Evolutionary conservation across 2,329 filamentous ascomycete genomes (phyloP).

Genomic region (Byssochlamys sp.): DNA sequence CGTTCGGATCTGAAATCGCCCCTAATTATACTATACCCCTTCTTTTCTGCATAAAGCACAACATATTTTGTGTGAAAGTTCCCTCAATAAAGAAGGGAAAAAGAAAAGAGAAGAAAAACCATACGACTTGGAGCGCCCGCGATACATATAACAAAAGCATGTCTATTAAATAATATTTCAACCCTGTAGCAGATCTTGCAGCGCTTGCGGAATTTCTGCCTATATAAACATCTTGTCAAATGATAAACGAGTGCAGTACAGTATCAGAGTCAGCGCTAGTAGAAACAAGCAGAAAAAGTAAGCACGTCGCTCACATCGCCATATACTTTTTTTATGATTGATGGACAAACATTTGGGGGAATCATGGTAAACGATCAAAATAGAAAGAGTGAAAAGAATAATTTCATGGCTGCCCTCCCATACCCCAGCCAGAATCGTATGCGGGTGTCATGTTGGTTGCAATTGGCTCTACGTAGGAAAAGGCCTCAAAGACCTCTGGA

Average conservation of each 20-base stretch:
- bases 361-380: not conserved
- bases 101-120: not conserved
- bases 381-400: constrained; percentile 1
- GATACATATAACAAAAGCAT: not conserved
- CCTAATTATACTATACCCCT: not conserved
- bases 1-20: not conserved
- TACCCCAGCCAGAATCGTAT: constrained; percentile 15
- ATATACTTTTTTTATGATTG: not conserved
- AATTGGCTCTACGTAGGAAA: constrained; percentile 37
- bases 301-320: not conserved
- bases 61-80: not conserved
- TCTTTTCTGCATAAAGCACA: not conserved
- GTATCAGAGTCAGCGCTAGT: not conserved
- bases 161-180: not conserved
- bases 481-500: constrained; percentile 37
- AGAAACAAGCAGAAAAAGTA: not conserved
- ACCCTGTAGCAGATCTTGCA: not conserved
- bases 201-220: not conserved
- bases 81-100: not conserved
- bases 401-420: constrained; percentile 3
- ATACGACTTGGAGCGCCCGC: not conserved
- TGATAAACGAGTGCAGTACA: not conserved
- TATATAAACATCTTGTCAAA: not conserved
- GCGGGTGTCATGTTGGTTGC: constrained; percentile 31
- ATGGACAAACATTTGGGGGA: not conserved